A percentile compares a stretch with the other conserved stretches of the same genome.
Conservation (phyloP, 495 filamentous ascomycete species). For the Stereocaulon alpinum region DNA sequence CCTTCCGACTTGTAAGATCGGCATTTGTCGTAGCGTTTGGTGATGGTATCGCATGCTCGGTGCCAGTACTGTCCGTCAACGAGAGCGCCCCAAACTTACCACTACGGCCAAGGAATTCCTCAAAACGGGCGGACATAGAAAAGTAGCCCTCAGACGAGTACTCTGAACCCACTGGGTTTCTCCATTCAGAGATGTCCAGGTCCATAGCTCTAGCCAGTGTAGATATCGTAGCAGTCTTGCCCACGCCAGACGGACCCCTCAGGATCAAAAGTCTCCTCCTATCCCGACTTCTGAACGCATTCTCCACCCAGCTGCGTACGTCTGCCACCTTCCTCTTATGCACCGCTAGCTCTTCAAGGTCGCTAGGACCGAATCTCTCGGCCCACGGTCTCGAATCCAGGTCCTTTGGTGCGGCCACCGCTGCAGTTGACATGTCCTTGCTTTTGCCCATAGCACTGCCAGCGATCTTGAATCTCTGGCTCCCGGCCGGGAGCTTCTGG, state of each 20-base stretch:
- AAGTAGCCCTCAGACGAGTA: constrained; percentile 46
- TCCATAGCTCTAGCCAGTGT: constrained; percentile 61
- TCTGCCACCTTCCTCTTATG: constrained; percentile 89
- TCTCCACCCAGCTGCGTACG: constrained; percentile 69
- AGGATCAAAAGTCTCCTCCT: constrained; percentile 61
- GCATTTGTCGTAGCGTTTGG: neutral
- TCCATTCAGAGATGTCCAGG: constrained; percentile 80
- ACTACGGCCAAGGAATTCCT: constrained; percentile 75
- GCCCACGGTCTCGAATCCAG: constrained; percentile 58
- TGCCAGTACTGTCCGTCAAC: constrained; percentile 24
- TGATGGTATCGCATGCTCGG: neutral
- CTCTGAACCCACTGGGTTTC: constrained; percentile 59
- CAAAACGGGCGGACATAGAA: constrained; percentile 67
- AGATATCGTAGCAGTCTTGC: constrained; percentile 80
- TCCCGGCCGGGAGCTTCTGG: constrained; percentile 2
- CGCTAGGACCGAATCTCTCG: constrained; percentile 64
- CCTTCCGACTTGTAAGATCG: constrained; percentile 29
- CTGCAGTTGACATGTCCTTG: neutral
- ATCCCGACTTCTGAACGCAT: constrained; percentile 52
- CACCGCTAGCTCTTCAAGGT: constrained; percentile 75
- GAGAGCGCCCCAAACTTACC: constrained; percentile 71
- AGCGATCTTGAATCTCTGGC: constrained; percentile 17
- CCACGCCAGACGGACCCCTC: constrained; percentile 84
- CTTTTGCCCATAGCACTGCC: neutral
- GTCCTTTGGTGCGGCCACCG: neutral